Evolutionary conservation across 257 asterid genomes (phyloP), one percentile per base, ranked within the genome.

Genomic region (Solanum sejunctum): DNA sequence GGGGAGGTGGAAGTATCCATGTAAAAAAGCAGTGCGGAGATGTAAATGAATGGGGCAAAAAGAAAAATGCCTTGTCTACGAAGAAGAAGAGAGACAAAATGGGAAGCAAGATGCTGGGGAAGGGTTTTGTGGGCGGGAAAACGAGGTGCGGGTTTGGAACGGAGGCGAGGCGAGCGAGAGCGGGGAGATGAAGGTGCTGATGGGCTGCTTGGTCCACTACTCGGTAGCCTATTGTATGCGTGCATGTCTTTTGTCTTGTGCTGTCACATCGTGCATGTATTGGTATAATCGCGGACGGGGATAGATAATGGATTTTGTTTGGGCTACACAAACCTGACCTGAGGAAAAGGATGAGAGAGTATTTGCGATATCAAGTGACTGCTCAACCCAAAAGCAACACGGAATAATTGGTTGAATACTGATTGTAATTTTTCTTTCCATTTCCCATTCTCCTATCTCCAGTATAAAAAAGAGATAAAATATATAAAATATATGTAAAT

Each of bases 181-280:
- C 90, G 90, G 67, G 99, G 99, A 15, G 99, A 96, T 60, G 95
- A 87, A 72, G 99, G 96, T 58, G 99, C 91, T 16, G 95, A 90
- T n/a, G 98, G 97, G 93, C 97, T 91, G 92, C 70, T 92, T 86
- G 91, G 93, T 92, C 98, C 99, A 93, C 98, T 96, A 91, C 89
- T 89, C 89, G 98, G 97, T 67, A 93, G 94, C 95, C 99, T 94
- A 87, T 89, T 92, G 89, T 93, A 91, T 82, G 98, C 97, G 85
- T 91, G 97, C 99, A 96, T 96, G 93, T 92, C 95, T 88, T 69
- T 66, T 64, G 47, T 15, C 71, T 88, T 71, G 28, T 64, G 83
- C 89, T 12, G 89, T 92, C 92, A 93, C 93, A 91, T 90, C 89
- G 73, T 86, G 47, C 9, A 43, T 43, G 47, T 6, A 43, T 43